A percentile compares a stretch with the other conserved stretches of the same genome.
Conservation (phyloP, 78 protist species). For the Dictyostelium capitatum region DNA sequence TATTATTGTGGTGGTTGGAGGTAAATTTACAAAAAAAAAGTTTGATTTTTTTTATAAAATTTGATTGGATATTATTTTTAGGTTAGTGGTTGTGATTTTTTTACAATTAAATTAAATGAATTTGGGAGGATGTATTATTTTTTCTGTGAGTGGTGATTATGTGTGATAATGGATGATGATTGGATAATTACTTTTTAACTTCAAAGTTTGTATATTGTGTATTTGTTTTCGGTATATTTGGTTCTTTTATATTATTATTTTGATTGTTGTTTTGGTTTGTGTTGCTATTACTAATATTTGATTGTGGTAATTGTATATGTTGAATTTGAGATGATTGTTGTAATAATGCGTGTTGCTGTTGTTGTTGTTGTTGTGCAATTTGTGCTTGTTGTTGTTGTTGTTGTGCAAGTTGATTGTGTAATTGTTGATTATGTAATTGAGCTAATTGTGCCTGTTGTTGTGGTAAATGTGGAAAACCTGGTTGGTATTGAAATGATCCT, state of each 20-base stretch:
- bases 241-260: conserved; percentile 3
- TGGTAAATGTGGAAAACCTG: not conserved
- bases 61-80: not conserved
- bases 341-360: not conserved
- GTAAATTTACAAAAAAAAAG: not conserved
- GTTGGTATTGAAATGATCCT: not conserved
- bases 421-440: not conserved
- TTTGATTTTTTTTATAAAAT: not conserved
- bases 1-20: not conserved
- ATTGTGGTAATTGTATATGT: conserved; percentile 7
- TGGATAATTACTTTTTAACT: conserved; percentile 8
- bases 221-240: conserved; percentile 35
- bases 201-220: conserved; percentile 61
- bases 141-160: too few species aligned
- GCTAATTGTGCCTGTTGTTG: not conserved
- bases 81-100: not conserved
- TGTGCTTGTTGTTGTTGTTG: conserved; percentile 27
- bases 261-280: not conserved
- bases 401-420: not conserved
- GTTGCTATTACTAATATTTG: not conserved
- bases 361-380: conserved; percentile 1
- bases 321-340: not conserved
- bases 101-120: not conserved
- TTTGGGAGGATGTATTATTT: too few species aligned
- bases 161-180: too few species aligned